Evolutionary conservation across 345 rosid species (phyloP).

Genomic region (Moricandia moricandioides): DNA sequence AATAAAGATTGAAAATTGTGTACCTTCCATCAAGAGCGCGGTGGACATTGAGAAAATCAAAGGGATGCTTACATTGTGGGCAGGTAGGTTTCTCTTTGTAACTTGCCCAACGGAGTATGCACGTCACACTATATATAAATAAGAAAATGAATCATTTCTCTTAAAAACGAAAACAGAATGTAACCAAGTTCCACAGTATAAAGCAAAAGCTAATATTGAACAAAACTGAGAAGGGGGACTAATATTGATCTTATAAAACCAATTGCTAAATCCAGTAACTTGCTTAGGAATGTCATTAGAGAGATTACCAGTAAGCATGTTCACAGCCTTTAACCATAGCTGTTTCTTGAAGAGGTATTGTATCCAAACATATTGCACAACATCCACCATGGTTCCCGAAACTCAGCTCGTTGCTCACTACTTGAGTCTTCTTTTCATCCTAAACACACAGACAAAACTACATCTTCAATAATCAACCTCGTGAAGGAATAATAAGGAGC

Average conservation of each 20-base stretch:
- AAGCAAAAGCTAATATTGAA: no score
- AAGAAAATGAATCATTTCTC: constrained; percentile 19
- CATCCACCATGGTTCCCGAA: constrained; percentile 65
- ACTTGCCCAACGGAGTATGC: constrained; percentile 91
- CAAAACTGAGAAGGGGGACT: background rate
- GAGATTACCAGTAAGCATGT: constrained; percentile 77
- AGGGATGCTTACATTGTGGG: constrained; percentile 92
- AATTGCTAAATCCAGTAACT: background rate
- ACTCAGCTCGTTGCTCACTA: constrained; percentile 35
- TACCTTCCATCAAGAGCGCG: constrained; percentile 85
- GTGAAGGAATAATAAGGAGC: background rate
- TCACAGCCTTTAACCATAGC: constrained; percentile 95
- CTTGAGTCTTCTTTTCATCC: constrained; percentile 44
- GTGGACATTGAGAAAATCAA: constrained; percentile 76
- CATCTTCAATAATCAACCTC: background rate
- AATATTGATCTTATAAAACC: background rate
- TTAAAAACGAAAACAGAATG: background rate
- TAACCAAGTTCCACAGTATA: background rate
- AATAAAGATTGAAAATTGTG: background rate
- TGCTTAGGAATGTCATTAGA: background rate
- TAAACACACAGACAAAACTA: constrained; percentile 26
- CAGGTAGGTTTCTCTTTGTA: constrained; percentile 62
- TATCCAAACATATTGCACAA: constrained; percentile 87
- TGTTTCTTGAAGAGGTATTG: constrained; percentile 74
- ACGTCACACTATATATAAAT: constrained; percentile 61